Evolutionary conservation across 2,329 filamentous ascomycete species (phyloP).

Genomic region (Didymella keratinophila): DNA sequence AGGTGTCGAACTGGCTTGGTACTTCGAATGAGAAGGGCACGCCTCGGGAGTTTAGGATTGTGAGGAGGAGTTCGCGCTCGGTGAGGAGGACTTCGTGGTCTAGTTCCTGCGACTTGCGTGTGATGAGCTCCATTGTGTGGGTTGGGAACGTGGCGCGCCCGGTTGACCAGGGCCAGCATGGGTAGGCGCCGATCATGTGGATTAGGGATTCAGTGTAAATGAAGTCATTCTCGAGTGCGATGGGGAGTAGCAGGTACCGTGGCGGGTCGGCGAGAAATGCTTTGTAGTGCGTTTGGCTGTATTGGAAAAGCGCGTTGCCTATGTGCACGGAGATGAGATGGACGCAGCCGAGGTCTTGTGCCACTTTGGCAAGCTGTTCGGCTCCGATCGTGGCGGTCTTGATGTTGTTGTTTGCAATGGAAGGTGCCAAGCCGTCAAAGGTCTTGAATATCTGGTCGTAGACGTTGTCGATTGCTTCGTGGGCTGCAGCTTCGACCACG

Average conservation of each 20-base stretch:
- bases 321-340: background rate
- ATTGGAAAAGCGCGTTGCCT: background rate
- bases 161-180: background rate
- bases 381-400: background rate
- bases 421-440: background rate
- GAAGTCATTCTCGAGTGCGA: background rate
- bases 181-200: background rate
- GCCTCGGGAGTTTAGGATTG: background rate
- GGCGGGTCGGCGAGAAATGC: background rate
- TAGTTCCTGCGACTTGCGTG: background rate
- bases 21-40: background rate
- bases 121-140: background rate
- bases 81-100: background rate
- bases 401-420: background rate
- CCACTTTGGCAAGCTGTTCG: background rate
- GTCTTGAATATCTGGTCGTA: background rate
- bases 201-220: background rate
- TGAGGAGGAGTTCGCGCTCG: background rate
- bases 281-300: background rate
- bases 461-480: background rate
- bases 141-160: no score
- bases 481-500: background rate
- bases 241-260: background rate
- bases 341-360: background rate
- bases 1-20: background rate